Base-by-base conservation (phyloP, 176 grass and related monocot species). In the Neostapfia colusana region DNA sequence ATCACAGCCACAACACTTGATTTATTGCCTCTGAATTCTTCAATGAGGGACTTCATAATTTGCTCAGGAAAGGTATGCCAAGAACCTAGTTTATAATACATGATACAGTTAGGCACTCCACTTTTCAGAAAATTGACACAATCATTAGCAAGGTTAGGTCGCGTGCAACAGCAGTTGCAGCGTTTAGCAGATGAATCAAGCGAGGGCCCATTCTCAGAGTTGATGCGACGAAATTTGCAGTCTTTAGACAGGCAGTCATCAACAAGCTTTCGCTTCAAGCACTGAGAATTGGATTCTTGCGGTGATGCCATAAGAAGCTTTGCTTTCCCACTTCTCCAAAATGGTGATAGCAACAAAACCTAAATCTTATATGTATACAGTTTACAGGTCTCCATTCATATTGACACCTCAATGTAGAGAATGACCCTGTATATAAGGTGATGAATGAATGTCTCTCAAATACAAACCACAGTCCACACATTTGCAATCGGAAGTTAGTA, bases 91-190 rank as follows among this genome's bases (percentile, higher is more conserved):
- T 82, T 87, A 74, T 96, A 96, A 43, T 85, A 92, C 84, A 96
- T 81, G 12, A 96, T 64, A 69, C 81, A 50, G 63, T 60, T 74
- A 27, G 92, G 92, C 34, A 58, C 56, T 67, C 78, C 81, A 63
- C 89, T 96, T 63, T 79, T 87, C 63, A 96, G 65, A 65, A 77
- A 96, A 82, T 86, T 97, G 58, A 82, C 82, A 43, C 92, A 96
- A 68, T 86, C 88, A 67, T 84, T 86, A 20, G 86, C 84, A 61
- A 92, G 83, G 79, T 83, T 87, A 83, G 86, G 86, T 73, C 79
- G 92, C 5, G 80, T 82, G 81, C 80, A 77, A 70, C 89, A 89
- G 77, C 86, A 87, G 34, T 96, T 80, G 74, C 86, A 91, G 40
- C 41, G 67, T 58, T 73, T 65, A 38, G 76, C 72, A 73, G 66